These are phyloP conservation scores for Fusarium phyllophilum DNA, from an alignment of 2,329 filamentous ascomycete genomes.

Conservation along the genomic window DNA sequence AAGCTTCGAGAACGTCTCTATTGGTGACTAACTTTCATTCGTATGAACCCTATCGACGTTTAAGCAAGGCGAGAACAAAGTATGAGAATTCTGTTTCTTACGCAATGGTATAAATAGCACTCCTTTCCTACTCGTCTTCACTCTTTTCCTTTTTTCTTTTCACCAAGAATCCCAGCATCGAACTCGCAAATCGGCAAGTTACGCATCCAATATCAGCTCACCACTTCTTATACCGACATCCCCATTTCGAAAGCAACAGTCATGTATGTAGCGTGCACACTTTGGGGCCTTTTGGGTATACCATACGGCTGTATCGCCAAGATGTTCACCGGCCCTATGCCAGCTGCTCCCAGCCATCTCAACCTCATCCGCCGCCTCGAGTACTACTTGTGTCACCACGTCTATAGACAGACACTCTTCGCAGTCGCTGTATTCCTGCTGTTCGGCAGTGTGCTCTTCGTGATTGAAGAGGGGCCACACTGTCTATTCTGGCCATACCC, in stretches of 20 bases:
- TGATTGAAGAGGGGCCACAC: neutral
- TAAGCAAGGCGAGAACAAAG: neutral
- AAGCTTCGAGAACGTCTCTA: neutral
- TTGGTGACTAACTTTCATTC: neutral
- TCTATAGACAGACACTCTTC: neutral
- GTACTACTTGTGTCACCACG: neutral
- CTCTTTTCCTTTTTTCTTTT: neutral
- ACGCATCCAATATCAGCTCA: neutral
- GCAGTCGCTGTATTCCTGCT: fast-evolving
- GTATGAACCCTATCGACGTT: neutral
- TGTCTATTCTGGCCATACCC: neutral
- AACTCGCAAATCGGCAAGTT: neutral
- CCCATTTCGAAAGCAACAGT: neutral
- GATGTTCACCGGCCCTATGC: neutral
- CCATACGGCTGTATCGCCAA: neutral
- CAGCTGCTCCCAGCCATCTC: neutral
- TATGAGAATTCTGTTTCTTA: neutral
- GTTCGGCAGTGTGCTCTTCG: fast-evolving
- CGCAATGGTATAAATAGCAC: neutral
- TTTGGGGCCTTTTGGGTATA: neutral
- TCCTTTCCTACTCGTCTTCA: neutral
- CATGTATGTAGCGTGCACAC: too few relatives aligned
- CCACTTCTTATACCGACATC: neutral
- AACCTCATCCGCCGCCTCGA: neutral
- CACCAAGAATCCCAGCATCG: neutral